These are phyloP conservation scores for Psilocybe tampanensis DNA, from an alignment of 768 basidiomycete genomes.

Conservation along the genomic window DNA sequence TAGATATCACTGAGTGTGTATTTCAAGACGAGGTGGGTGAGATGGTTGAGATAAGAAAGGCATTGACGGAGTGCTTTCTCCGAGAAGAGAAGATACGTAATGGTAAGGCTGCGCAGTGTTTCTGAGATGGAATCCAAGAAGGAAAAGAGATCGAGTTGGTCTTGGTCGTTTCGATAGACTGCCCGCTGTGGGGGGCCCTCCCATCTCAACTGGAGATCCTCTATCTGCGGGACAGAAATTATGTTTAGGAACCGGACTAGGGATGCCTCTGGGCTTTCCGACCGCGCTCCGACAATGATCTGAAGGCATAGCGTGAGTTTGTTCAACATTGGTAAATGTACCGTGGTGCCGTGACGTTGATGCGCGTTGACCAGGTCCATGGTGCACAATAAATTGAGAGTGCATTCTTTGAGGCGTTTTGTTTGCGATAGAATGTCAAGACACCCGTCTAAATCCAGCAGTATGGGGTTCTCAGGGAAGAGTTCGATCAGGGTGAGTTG, in stretches of 20 bases:
- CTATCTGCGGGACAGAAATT: slow-evolving; percentile 31
- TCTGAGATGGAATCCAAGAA: slow-evolving; percentile 28
- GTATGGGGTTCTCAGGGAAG: slow-evolving; percentile 31
- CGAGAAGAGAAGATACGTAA: slow-evolving; percentile 42
- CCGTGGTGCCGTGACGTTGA: too few species aligned
- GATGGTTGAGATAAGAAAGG: slow-evolving; percentile 29
- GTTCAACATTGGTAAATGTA: slow-evolving; percentile 30
- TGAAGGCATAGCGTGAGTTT: slow-evolving; percentile 36
- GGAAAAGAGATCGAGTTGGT: slow-evolving; percentile 28
- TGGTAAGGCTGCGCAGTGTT: slow-evolving; percentile 31
- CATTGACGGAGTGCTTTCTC: slow-evolving; percentile 33
- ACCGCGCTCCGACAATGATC: slow-evolving; percentile 11
- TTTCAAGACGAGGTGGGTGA: slow-evolving; percentile 34
- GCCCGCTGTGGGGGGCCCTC: too few species aligned
- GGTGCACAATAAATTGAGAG: slow-evolving; percentile 33
- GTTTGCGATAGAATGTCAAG: slow-evolving; percentile 34
- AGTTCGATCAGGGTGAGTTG: slow-evolving; percentile 41
- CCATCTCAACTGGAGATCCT: slow-evolving; percentile 36
- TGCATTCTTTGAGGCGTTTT: slow-evolving; percentile 32
- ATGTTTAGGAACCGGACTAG: slow-evolving; percentile 33
- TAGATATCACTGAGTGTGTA: slow-evolving; percentile 34
- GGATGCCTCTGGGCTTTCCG: slow-evolving; percentile 17
- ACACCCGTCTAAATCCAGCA: slow-evolving; percentile 39
- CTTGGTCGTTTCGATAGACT: too few species aligned
- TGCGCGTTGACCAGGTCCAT: slow-evolving; percentile 14